Percentiles rank a stretch among this genome's conserved stretches.
These are phyloP conservation scores for Amaranthus tricolor DNA, from an alignment of 179 eudicot genomes.

Conservation along the genomic window DNA sequence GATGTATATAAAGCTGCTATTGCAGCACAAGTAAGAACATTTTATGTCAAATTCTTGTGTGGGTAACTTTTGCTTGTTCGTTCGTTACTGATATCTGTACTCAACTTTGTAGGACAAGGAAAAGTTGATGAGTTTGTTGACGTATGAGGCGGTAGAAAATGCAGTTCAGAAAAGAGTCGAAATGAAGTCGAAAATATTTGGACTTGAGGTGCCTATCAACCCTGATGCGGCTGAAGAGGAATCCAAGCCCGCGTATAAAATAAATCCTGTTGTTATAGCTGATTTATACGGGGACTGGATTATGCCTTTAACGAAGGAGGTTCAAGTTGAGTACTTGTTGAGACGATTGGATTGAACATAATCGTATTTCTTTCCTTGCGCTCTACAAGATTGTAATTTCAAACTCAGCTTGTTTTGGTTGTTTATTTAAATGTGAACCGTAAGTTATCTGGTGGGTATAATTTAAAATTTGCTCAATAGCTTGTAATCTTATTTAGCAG, in stretches of 20 bases:
- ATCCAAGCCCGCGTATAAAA: constrained; percentile 57
- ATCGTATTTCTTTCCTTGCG: background rate
- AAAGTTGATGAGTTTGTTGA: constrained; percentile 61
- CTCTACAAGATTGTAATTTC: too few relatives aligned
- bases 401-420: constrained; percentile 1
- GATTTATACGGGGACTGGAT: constrained; percentile 83
- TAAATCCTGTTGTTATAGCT: constrained; percentile 70
- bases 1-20: constrained; percentile 64
- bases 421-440: constrained; percentile 1
- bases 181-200: constrained; percentile 67
- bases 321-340: constrained; percentile 70
- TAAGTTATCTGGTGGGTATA: background rate
- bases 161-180: constrained; percentile 65
- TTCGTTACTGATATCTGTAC: background rate
- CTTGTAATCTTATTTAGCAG: background rate
- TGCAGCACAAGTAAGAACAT: constrained; percentile 48
- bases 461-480: background rate
- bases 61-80: background rate
- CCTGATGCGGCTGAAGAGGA: constrained; percentile 29
- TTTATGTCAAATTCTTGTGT: background rate
- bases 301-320: constrained; percentile 88
- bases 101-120: constrained; percentile 47
- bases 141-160: constrained; percentile 66
- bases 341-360: constrained; percentile 64
- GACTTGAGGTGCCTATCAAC: constrained; percentile 52